Evolutionary conservation across 2,329 filamentous ascomycete species (phyloP), one percentile per base, ranked within the genome.

Genomic region (Claviceps arundinis): DNA sequence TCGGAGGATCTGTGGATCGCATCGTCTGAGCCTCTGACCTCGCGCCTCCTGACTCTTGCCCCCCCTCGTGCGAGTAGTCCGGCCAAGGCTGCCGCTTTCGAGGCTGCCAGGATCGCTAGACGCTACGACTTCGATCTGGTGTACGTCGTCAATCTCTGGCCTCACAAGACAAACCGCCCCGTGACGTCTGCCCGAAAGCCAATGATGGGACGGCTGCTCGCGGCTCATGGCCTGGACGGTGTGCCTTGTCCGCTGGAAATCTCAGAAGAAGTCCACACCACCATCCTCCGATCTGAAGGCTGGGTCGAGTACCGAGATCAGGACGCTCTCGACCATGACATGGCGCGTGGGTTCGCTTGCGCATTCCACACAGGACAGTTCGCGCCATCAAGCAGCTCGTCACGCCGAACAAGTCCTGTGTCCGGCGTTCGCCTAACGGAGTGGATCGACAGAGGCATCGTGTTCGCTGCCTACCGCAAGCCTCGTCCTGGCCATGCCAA

Each of bases 71-170:
- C 66, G 19, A 72, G 65, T 51, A 65, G 66, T 1, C 70, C 72
- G 13, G 73, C 73, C 14, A 66, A 71, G 17, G 65, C 70, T 0
- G 77, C 75, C 2, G 77, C 77, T 7, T 73, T 77, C 47, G 72
- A 77, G 60, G 75, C 75, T 7, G 76, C 76, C 1, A 68, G 74
- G 37, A 77, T 82, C 41, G 78, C 78, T 5, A 70, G 68, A 4
- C 72, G 73, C 50, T 79, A 79, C 61, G 70, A 76, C 50, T 80
- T 82, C 50, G 75, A 80, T 56, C 67, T 81, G 24, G 69, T 81
- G 13, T 82, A 81, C 56, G 71, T 81, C 34, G 73, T 80, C 56
- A 80, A 76, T 56, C 64, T 81, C 14, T 80, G 78, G 77, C 77
- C 78, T 22, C 61, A 63, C 22, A 53, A 56, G 47, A 24, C 9